Conservation (phyloP, 306 rosid genomes). For the Acacia crassicarpa region DNA sequence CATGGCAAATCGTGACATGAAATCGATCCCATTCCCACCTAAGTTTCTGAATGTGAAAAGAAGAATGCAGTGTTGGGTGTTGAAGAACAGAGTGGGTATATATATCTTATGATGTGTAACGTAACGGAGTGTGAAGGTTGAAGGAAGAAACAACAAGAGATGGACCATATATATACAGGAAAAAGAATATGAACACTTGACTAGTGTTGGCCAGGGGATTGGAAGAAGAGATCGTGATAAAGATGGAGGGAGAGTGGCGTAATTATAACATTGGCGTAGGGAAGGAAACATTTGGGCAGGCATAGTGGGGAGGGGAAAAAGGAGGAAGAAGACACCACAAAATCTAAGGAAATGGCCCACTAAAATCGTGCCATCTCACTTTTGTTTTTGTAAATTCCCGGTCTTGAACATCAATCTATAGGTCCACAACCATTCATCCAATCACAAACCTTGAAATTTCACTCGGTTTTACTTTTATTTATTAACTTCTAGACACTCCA, state of each 20-base stretch:
- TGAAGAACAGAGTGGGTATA: not conserved
- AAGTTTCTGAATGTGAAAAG: not conserved
- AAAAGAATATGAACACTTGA: not conserved
- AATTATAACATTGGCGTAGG: too few species aligned
- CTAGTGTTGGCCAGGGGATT: not conserved
- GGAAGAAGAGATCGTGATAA: not conserved
- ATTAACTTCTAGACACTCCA: slow-evolving; percentile 33
- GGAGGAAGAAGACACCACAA: slow-evolving; percentile 35
- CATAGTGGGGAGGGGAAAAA: slow-evolving; percentile 23
- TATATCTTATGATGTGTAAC: too few species aligned
- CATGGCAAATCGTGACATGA: not conserved
- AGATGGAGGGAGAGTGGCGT: not conserved
- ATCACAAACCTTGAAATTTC: slow-evolving; percentile 29
- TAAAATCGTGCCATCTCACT: slow-evolving; percentile 44
- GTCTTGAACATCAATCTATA: not conserved
- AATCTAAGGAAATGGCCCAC: slow-evolving; percentile 58
- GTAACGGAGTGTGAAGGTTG: not conserved
- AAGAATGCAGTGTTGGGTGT: not conserved
- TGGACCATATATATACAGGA: not conserved
- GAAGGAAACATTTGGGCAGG: too few species aligned
- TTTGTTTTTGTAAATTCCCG: too few species aligned
- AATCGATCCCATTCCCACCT: not conserved
- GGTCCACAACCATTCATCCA: slow-evolving; percentile 23
- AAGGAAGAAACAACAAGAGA: not conserved
- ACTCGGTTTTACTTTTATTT: not conserved